Conservation (phyloP, 495 filamentous ascomycete species). For the Penicillium tannophilum region DNA sequence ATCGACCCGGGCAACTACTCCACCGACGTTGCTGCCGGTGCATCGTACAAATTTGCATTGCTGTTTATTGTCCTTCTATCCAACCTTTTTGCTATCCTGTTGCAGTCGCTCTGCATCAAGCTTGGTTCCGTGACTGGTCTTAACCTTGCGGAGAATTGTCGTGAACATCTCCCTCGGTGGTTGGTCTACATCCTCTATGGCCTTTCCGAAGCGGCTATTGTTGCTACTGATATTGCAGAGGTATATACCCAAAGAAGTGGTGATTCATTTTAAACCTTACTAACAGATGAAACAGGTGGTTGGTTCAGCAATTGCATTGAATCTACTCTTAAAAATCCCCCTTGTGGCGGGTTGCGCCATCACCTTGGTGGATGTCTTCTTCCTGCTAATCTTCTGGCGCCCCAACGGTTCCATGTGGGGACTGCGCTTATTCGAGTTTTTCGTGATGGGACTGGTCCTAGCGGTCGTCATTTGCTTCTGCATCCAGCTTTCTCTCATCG, state of each 20-base stretch:
- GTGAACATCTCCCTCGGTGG: conserved; percentile 75
- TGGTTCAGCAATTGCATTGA: conserved; percentile 88
- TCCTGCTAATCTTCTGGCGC: conserved; percentile 85
- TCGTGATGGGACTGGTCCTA: conserved; percentile 76
- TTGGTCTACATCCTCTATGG: conserved; percentile 73
- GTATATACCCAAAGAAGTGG: conserved; percentile 29
- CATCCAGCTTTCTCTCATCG: conserved; percentile 81
- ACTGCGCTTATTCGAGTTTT: conserved; percentile 76
- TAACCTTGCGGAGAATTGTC: conserved; percentile 78
- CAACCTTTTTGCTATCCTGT: conserved; percentile 81
- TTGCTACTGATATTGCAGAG: conserved; percentile 91
- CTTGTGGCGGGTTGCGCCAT: conserved; percentile 86
- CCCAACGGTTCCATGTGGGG: conserved; percentile 73
- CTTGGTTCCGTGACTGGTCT: conserved; percentile 83
- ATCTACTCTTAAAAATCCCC: conserved; percentile 77
- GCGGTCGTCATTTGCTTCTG: conserved; percentile 91
- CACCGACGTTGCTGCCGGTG: conserved; percentile 77
- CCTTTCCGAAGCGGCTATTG: conserved; percentile 77
- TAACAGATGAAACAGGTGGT: conserved; percentile 62
- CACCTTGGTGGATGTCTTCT: conserved; percentile 79
- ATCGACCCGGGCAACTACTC: conserved; percentile 88
- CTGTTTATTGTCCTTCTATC: conserved; percentile 82
- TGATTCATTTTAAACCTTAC: background rate
- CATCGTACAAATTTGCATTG: conserved; percentile 63
- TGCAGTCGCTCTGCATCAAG: conserved; percentile 82